phyloP scores from a whole-genome alignment of 352 stramenopile genomes.

The Globisporangium nodosum region DNA sequence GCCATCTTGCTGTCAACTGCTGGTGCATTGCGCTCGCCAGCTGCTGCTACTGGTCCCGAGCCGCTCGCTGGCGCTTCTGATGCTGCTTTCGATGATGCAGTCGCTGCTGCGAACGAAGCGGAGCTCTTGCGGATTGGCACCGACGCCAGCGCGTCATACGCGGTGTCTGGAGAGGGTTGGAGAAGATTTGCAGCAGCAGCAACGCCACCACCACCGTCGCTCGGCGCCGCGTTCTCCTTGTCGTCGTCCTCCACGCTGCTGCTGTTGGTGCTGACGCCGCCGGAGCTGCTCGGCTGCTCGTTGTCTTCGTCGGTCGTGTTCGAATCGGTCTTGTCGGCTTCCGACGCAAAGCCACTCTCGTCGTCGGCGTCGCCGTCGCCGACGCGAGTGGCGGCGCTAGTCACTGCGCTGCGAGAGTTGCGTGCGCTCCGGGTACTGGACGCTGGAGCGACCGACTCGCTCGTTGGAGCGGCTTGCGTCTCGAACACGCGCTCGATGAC shows the following conservation, averaged over 20 bases:
- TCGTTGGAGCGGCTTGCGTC: conserved; percentile 11
- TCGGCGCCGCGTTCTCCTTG: conserved; percentile 30
- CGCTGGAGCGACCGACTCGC: neutral
- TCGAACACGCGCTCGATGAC: conserved; percentile 27
- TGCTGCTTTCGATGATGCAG: no score
- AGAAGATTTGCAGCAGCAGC: neutral
- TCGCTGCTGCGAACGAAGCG: neutral
- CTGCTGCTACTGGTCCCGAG: neutral
- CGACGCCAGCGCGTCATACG: neutral
- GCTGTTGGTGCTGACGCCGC: neutral
- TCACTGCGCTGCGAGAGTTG: neutral
- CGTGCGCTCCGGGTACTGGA: neutral
- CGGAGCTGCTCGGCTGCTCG: conserved; percentile 10
- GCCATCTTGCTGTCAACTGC: neutral
- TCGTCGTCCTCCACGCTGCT: conserved; percentile 17
- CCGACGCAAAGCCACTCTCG: conserved; percentile 3
- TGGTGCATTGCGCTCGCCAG: neutral
- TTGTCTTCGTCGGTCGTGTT: conserved; percentile 14
- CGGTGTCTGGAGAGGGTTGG: neutral
- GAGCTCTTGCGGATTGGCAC: neutral
- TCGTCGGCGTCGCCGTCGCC: neutral
- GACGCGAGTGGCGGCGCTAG: neutral
- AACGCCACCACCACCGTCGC: neutral
- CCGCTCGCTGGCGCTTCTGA: neutral
- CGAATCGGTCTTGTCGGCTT: conserved; percentile 13